Evolutionary conservation across 1,284 basidiomycete genomes (phyloP).

Genomic region (Apiotrichum siamense): DNA sequence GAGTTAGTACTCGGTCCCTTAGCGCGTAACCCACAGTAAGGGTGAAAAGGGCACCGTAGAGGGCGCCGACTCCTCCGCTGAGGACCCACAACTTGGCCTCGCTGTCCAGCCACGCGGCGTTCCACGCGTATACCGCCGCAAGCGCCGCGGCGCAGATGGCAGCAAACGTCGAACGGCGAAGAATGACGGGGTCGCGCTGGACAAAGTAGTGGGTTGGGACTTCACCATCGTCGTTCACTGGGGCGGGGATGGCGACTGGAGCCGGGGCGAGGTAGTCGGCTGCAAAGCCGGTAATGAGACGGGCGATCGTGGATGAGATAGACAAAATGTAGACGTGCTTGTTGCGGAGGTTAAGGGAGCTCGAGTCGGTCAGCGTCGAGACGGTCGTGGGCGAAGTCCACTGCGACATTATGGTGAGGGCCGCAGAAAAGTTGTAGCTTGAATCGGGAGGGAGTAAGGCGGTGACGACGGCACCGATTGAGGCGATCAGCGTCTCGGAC

Average conservation of each 20-base stretch:
- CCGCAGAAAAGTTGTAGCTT: constrained; percentile 2
- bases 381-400: constrained; percentile 5
- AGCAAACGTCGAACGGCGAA: constrained; percentile 35
- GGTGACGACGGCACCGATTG: constrained; percentile 45
- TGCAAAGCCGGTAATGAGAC: constrained; percentile 38
- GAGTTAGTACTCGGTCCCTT: neutral
- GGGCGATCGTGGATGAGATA: constrained; percentile 39
- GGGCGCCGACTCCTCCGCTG: constrained; percentile 39
- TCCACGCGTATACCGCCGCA: constrained; percentile 35
- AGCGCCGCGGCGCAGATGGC: constrained; percentile 30
- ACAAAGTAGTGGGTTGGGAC: constrained; percentile 30
- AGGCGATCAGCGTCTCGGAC: constrained; percentile 44
- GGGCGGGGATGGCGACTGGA: constrained; percentile 26
- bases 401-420: constrained; percentile 6
- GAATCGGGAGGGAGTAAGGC: constrained; percentile 34
- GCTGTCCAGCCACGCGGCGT: constrained; percentile 28
- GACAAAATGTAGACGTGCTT: constrained; percentile 46
- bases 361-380: constrained; percentile 6
- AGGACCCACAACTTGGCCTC: constrained; percentile 40
- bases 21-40: constrained; percentile 38
- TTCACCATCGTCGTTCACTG: constrained; percentile 6
- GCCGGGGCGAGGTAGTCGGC: constrained; percentile 44
- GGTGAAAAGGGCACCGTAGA: constrained; percentile 47
- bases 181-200: constrained; percentile 24
- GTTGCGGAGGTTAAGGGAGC: constrained; percentile 37